A percentile compares a stretch with the other conserved stretches of the same genome.
These are phyloP conservation scores for Penicillium coffeae DNA, from an alignment of 495 filamentous ascomycete species.

Conservation along the genomic window DNA sequence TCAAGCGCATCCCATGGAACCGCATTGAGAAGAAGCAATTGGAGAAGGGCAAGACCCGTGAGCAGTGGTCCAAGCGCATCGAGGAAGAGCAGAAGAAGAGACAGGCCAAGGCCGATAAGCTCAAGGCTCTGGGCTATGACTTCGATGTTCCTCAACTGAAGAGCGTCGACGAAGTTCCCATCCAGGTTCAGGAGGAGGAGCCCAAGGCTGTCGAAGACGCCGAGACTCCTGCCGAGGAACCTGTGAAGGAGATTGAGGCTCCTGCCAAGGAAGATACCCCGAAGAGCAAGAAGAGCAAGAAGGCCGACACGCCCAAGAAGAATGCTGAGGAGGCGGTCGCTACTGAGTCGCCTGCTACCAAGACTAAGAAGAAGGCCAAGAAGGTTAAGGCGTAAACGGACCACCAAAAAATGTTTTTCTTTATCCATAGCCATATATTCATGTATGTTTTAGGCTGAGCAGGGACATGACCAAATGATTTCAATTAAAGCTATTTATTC, in stretches of 20 bases:
- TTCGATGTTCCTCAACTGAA: conserved; percentile 72
- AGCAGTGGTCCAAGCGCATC: conserved; percentile 71
- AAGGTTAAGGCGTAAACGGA: conserved; percentile 36
- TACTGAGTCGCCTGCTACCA: conserved; percentile 2
- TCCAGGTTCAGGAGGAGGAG: conserved; percentile 30
- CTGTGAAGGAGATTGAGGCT: conserved; percentile 28
- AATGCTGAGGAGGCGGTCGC: conserved; percentile 4
- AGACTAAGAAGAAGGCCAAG: conserved; percentile 5
- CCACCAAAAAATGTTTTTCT: conserved; percentile 15
- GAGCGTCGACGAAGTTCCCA: conserved; percentile 55
- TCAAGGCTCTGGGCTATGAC: conserved; percentile 81
- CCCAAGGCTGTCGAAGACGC: conserved; percentile 27
- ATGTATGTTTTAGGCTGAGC: conserved; percentile 18
- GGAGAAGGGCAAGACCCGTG: conserved; percentile 63
- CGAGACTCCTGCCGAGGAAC: conserved; percentile 23
- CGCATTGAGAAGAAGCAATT: conserved; percentile 72
- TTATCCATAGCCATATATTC: conserved; percentile 5
- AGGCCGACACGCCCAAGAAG: conserved; percentile 34
- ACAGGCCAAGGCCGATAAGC: conserved; percentile 60
- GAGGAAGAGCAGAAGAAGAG: conserved; percentile 66
- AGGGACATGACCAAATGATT: no score
- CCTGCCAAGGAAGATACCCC: conserved; percentile 29
- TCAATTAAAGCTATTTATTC: neutral
- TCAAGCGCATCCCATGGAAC: conserved; percentile 83
- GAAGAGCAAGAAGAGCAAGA: conserved; percentile 40